Evolutionary conservation across 2,329 filamentous ascomycete genomes (phyloP), one percentile per base, ranked within the genome.

Genomic region (Trichoderma sp.): DNA sequence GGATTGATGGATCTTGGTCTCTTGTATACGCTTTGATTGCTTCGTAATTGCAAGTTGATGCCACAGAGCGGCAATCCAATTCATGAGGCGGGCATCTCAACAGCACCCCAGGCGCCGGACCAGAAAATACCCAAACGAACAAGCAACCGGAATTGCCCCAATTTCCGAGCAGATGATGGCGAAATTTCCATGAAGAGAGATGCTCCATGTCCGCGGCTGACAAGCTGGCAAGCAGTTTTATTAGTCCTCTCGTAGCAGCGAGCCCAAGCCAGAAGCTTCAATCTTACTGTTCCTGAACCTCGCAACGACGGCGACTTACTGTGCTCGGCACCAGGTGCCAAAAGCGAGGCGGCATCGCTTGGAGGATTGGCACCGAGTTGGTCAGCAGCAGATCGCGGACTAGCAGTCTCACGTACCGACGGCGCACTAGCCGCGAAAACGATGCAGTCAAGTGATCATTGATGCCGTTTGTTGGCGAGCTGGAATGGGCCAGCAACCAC

Each of bases 381-480:
- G 66, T 71, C 62, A 71, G 70, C 70, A 71, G 62, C 51, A 69
- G 36, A 58, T 68, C 34, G 53, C 24, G 30, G 30, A 60, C 57
- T 34, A 60, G 18, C 28, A 21, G 28, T 60, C 57, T 60, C 57
- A 60, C 57, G 57, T 60, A 61, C 14, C 26, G 34, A 60, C 51
- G 51, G 34, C 64, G 43, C 70, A 70, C 66, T 61, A 67, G 70
- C 21, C 61, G 51, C 53, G 70, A 71, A 66, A 70, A 39, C 30
- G 56, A 58, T 28, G 71, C 60, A 70, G 71, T 72, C 71, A 72
- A 72, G 71, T 72, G 71, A 72, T 70, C 66, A 70, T 24, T 53
- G 47, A 53, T 12, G 53, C 58, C 34, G 39, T 43, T 64, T 51
- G 64, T 69, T 68, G 56, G 30, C 43, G 57, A 65, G 58, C 65